phyloP scores from a whole-genome alignment of 139 green algal genomes.

The Raphidocelis subcapitata region DNA sequence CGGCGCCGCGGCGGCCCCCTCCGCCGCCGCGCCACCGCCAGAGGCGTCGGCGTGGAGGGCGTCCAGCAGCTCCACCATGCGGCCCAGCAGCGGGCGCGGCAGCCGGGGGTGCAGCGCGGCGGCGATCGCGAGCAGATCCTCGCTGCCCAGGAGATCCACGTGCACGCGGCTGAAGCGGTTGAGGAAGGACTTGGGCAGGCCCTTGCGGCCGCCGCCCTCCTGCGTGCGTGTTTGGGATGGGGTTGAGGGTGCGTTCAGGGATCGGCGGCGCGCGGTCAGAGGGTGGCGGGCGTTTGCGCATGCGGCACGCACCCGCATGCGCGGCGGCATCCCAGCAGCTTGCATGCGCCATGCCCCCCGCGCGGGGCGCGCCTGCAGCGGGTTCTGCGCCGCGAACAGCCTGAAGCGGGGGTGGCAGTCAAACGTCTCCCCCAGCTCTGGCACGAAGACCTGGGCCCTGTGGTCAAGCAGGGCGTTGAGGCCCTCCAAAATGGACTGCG shows the following conservation, averaged over 20 bases:
- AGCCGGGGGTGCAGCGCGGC: conserved; percentile 72
- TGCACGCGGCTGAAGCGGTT: conserved; percentile 95
- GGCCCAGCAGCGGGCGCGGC: conserved; percentile 37
- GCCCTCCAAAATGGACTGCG: conserved; percentile 93
- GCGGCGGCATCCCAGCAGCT: no score
- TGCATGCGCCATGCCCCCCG: no score
- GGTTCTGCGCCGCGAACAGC: conserved; percentile 93
- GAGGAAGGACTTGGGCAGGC: conserved; percentile 95
- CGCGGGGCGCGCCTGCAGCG: no score
- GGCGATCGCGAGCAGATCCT: conserved; percentile 84
- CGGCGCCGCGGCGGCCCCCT: background rate
- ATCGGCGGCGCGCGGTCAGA: no score
- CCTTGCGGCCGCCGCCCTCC: conserved; percentile 96
- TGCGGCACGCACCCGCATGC: no score
- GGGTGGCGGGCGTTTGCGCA: no score
- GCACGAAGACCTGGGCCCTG: conserved; percentile 91
- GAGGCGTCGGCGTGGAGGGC: conserved; percentile 60
- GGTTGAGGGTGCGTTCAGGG: no score
- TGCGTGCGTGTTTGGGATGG: conserved; percentile 44
- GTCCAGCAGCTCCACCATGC: conserved; percentile 83
- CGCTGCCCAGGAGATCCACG: conserved; percentile 75
- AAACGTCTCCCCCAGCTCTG: conserved; percentile 85
- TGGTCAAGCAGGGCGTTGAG: conserved; percentile 98
- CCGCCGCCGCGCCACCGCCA: conserved; percentile 13
- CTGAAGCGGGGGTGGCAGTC: conserved; percentile 75